Evolutionary conservation across 164 flowering plant genomes (phyloP).

Genomic region (Aristolochia californica): DNA sequence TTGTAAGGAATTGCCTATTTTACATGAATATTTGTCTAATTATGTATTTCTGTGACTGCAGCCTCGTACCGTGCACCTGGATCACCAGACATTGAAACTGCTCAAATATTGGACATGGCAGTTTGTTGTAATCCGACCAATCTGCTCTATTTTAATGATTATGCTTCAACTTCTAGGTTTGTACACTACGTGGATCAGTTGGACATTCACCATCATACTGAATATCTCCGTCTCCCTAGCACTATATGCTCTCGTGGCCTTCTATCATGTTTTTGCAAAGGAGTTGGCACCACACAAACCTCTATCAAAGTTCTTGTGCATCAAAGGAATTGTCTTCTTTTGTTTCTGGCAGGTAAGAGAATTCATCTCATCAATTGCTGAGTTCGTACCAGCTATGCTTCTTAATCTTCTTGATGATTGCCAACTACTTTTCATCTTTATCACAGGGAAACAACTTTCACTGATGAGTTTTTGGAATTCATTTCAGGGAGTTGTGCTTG

Average conservation of each 20-base stretch:
- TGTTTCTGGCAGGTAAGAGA: slow-evolving; percentile 99
- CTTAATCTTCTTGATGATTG: no score
- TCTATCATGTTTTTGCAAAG: slow-evolving; percentile 89
- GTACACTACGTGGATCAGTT: slow-evolving; percentile 81
- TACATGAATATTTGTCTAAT: no score
- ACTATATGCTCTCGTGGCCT: slow-evolving; percentile 72
- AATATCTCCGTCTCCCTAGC: slow-evolving; percentile 83
- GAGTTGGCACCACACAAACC: slow-evolving; percentile 93
- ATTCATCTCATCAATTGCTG: background rate
- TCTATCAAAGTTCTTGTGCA: no score
- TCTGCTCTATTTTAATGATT: no score
- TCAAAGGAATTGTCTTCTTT: slow-evolving; percentile 94
- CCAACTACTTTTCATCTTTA: no score
- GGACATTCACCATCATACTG: slow-evolving; percentile 85
- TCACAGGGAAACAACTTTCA: no score
- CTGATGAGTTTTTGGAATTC: no score
- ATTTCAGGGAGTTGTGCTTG: slow-evolving; percentile 63
- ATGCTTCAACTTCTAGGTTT: slow-evolving; percentile 63
- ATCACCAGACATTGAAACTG: slow-evolving; percentile 57
- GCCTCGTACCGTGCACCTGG: slow-evolving; percentile 63
- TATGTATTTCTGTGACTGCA: slow-evolving; percentile 29
- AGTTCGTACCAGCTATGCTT: no score
- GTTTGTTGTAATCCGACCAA: no score
- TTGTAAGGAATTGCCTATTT: no score
- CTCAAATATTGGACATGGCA: slow-evolving; percentile 80